Evolutionary conservation across 805 yeast genomes (phyloP).

Genomic region (Sungouiozyma intestinalis): DNA sequence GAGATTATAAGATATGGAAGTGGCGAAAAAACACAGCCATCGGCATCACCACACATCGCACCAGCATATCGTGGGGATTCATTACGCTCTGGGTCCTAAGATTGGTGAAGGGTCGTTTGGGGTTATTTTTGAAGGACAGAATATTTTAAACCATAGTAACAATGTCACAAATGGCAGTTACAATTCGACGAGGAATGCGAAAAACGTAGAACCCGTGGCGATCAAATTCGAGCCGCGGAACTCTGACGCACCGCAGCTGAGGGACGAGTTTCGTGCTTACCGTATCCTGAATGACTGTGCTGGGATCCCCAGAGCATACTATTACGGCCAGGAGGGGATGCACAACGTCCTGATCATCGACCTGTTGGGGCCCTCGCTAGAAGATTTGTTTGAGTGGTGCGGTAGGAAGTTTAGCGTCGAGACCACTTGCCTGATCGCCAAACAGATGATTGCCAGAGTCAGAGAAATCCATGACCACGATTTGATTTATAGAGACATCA

Average conservation of each 20-base stretch:
- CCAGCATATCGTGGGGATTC: constrained; percentile 39
- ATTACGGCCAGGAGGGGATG: constrained; percentile 78
- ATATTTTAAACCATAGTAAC: constrained; percentile 39
- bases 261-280: constrained; percentile 74
- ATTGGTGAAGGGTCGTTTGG: constrained; percentile 87
- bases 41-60: constrained; percentile 2
- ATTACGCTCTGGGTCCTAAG: constrained; percentile 71
- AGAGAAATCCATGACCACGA: constrained; percentile 69
- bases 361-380: constrained; percentile 68
- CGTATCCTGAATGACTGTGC: constrained; percentile 55
- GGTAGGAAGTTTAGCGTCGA: constrained; percentile 62
- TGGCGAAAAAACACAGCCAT: background rate
- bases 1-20: background rate
- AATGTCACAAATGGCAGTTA: constrained; percentile 3
- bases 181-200: background rate
- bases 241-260: constrained; percentile 73
- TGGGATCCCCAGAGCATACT: constrained; percentile 77
- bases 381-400: constrained; percentile 83
- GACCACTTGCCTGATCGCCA: constrained; percentile 65
- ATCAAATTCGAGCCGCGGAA: constrained; percentile 74
- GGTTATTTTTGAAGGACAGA: constrained; percentile 72
- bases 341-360: constrained; percentile 71
- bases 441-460: constrained; percentile 65
- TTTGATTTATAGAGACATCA: constrained; percentile 69
- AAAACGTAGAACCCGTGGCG: constrained; percentile 39